These are phyloP conservation scores for Tulasnella sp. DNA, from an alignment of 768 basidiomycete species.

Conservation along the genomic window DNA sequence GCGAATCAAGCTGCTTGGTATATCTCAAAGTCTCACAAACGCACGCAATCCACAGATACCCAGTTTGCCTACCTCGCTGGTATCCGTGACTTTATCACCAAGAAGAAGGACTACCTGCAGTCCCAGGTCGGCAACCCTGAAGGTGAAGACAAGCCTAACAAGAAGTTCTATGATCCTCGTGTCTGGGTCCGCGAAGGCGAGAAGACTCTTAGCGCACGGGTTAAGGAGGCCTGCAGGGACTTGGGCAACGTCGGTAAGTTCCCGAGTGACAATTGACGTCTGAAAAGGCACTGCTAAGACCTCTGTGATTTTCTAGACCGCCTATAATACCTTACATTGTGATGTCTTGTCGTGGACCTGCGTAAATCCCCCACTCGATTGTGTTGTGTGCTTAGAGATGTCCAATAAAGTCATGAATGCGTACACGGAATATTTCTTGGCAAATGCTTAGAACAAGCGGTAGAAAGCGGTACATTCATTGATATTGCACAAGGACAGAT, in stretches of 20 bases:
- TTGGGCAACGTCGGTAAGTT: conserved; percentile 55
- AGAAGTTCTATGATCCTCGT: conserved; percentile 98
- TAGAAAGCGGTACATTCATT: too few relatives aligned
- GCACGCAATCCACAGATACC: conserved; percentile 45
- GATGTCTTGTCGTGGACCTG: too few relatives aligned
- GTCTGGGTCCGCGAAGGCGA: conserved; percentile 98
- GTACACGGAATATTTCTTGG: too few relatives aligned
- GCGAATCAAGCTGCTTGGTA: neutral
- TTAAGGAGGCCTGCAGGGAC: conserved; percentile 88
- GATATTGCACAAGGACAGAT: too few relatives aligned
- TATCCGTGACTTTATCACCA: conserved; percentile 76
- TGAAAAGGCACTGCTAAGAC: too few relatives aligned
- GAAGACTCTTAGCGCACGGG: conserved; percentile 76
- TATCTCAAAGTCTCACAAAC: neutral
- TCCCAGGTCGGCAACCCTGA: conserved; percentile 96
- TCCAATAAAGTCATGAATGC: too few relatives aligned
- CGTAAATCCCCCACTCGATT: too few relatives aligned
- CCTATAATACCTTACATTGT: too few relatives aligned
- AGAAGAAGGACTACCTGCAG: conserved; percentile 78
- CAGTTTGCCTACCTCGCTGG: conserved; percentile 85
- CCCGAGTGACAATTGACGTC: too few relatives aligned
- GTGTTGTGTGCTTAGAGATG: too few relatives aligned
- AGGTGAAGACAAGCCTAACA: conserved; percentile 94
- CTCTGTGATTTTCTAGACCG: too few relatives aligned
- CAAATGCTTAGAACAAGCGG: too few relatives aligned